These are phyloP conservation scores for Chlorociboria aeruginascens DNA, from an alignment of 495 filamentous ascomycete genomes.

Conservation along the genomic window DNA sequence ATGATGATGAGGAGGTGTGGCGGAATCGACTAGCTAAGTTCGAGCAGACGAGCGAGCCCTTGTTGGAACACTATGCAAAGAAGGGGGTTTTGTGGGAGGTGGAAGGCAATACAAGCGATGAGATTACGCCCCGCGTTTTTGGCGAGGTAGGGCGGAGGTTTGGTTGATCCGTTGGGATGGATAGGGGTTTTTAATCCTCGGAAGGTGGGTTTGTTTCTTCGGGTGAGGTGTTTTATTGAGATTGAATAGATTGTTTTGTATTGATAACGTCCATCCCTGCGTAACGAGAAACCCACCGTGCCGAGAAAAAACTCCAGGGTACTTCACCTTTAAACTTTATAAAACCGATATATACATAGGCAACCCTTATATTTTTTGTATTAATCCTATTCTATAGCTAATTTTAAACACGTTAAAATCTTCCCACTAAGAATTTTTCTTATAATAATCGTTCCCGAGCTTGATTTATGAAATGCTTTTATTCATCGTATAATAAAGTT, in stretches of 20 bases:
- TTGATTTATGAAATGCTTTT: constrained; percentile 4
- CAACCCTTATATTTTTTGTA: constrained; percentile 1
- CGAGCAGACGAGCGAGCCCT: constrained; percentile 69
- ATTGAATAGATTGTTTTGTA: no score
- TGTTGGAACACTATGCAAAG: constrained; percentile 80
- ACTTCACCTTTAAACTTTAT: constrained; percentile 2
- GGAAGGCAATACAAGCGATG: constrained; percentile 76
- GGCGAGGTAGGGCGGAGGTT: constrained; percentile 72
- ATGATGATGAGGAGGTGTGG: constrained; percentile 84
- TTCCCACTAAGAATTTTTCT: not conserved
- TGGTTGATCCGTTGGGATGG: constrained; percentile 16
- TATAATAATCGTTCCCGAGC: not conserved
- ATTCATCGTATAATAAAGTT: constrained; percentile 2
- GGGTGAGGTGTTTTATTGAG: no score
- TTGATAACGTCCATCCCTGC: no score
- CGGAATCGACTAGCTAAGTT: constrained; percentile 67
- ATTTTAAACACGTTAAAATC: constrained; percentile 2
- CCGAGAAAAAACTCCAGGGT: no score
- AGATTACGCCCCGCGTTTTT: constrained; percentile 80
- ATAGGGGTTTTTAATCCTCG: not conserved
- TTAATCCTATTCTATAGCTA: constrained; percentile 3
- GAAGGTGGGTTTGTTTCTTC: no score
- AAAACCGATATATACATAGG: constrained; percentile 6
- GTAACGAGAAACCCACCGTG: no score
- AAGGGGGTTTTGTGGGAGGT: constrained; percentile 85